A percentile compares a stretch with the other conserved stretches of the same genome.
These are phyloP conservation scores for Diospyros lotus DNA, from an alignment of 148 eudicot genomes.

Conservation along the genomic window DNA sequence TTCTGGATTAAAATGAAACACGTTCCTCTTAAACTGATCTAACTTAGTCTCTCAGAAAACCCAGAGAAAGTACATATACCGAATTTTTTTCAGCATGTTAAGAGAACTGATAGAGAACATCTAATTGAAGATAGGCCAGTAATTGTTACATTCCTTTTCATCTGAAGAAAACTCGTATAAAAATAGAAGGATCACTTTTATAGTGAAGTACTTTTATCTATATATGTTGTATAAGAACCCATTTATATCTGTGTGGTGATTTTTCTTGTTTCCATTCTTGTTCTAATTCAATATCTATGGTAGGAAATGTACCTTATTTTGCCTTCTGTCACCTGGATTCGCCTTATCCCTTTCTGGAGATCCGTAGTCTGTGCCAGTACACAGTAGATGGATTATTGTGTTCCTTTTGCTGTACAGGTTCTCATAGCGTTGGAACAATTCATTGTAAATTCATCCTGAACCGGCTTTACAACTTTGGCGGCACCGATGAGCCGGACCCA, in stretches of 20 bases:
- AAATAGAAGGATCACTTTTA: too few species aligned
- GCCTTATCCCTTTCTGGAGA: not conserved
- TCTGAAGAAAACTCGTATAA: not conserved
- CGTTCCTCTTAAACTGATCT: not conserved
- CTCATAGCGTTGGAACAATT: conserved; percentile 39
- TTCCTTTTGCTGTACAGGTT: conserved; percentile 4
- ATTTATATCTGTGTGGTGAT: conserved; percentile 5
- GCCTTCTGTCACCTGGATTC: not conserved
- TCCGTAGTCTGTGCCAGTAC: conserved; percentile 10
- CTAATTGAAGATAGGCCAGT: not conserved
- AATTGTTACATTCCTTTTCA: not conserved
- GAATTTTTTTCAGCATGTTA: not conserved
- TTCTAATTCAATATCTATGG: not conserved
- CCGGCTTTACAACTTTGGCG: conserved; percentile 35
- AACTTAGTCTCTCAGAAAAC: not conserved
- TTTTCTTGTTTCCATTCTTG: not conserved
- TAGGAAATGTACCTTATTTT: not conserved
- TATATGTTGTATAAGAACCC: not conserved
- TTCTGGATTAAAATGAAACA: not conserved
- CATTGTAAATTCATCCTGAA: conserved; percentile 44
- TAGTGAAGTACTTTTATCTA: not conserved
- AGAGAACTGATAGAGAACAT: not conserved
- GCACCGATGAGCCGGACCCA: conserved; percentile 27
- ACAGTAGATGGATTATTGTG: not conserved
- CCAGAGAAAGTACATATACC: not conserved